These are phyloP conservation scores for Solanum tarapatanum DNA, from an alignment of 257 asterid species.

Conservation along the genomic window DNA sequence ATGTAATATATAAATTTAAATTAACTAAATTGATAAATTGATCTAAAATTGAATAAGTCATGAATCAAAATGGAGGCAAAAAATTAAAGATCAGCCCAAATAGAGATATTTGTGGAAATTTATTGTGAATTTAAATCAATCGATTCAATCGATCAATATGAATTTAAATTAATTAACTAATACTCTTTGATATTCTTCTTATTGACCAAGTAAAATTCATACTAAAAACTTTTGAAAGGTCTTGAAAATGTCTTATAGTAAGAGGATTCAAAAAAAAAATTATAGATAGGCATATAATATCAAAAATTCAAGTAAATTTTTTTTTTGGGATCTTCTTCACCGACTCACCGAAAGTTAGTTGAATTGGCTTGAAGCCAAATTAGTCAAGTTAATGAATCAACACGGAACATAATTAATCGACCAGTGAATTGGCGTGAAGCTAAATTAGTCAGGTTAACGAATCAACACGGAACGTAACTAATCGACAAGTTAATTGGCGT, in stretches of 20 bases:
- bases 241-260: neutral
- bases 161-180: neutral
- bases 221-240: neutral
- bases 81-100: neutral
- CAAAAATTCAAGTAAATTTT: neutral
- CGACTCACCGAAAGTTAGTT: neutral
- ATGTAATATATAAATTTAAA: too few species aligned
- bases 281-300: neutral
- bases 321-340: neutral
- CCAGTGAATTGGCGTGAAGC: neutral
- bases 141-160: fast-evolving
- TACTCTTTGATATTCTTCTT: neutral
- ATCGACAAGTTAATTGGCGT: neutral
- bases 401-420: neutral
- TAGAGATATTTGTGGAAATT: neutral
- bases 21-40: neutral
- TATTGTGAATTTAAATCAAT: neutral
- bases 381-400: neutral
- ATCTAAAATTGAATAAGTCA: neutral
- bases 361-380: neutral
- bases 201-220: neutral
- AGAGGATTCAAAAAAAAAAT: neutral
- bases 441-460: neutral
- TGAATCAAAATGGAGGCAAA: neutral
- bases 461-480: neutral